Base-by-base conservation (phyloP, 371 early-diverging fungal species). In the Actinomortierella ambigua region DNA sequence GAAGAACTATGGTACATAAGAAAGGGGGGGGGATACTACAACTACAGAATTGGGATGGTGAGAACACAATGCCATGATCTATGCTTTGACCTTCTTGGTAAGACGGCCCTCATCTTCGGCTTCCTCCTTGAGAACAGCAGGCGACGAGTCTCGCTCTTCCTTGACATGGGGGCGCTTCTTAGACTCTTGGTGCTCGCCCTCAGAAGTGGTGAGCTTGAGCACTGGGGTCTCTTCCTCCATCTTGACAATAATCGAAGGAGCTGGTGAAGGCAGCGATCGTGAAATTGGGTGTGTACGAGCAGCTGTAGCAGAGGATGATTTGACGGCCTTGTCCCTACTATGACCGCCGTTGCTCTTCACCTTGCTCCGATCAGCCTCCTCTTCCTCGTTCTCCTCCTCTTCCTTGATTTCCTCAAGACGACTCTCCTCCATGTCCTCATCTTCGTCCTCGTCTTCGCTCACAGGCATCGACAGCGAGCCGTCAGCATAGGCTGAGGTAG, bases 391-490 rank as follows among this genome's bases (percentile, higher is more conserved):
- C 9, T 66, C 67, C 3, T 61, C 66, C n/a, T 70, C 71, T 42
- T 73, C 73, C 57, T 73, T 66, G 52, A 67, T 73, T 50, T 73
- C 75, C 57, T 71, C 66, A 14, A 71, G 44, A 22, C 63, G 62
- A 26, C 18, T 40, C 9, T 57, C 24, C 8, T 58, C 55, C 11
- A 53, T 57, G 50, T 59, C 48, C 22, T 50, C 63, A 13, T 65
- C 65, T 15, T 66, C 63, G 34, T 73, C 75, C 29, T 73, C 75
- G 18, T 52, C 75, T 34, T 73, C 75, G 18, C 75, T 67, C 48
- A 67, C 75, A 13, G 75, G 75, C 75, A 73, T 73, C 13, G 75
- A 73, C 24, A 73, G 49, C 0, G 75, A 73, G 46, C 75, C 75
- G 24, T 73, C 75, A 3, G 68, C 75, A 34, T 73, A 73, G 1